phyloP scores from a whole-genome alignment of 352 stramenopile species.

The Pythium apleroticum region DNA sequence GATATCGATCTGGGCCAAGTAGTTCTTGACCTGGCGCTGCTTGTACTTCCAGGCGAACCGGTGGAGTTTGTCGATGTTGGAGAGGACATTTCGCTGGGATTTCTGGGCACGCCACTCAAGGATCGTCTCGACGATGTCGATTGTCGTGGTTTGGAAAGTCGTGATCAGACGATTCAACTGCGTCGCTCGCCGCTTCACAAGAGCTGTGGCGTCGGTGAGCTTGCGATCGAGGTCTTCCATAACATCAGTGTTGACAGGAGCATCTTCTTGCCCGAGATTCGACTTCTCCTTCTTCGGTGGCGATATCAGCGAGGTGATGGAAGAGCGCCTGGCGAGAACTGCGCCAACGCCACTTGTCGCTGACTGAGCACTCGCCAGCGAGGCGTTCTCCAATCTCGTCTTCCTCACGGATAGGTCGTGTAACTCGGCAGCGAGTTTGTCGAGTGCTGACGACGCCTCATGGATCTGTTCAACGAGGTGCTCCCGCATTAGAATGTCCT shows the following conservation, averaged over 20 bases:
- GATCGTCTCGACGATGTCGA: conserved; percentile 44
- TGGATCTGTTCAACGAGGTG: conserved; percentile 51
- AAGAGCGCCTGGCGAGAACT: background rate
- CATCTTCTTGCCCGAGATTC: background rate
- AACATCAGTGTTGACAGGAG: background rate
- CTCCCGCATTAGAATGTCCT: conserved; percentile 61
- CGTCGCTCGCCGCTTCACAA: conserved; percentile 27
- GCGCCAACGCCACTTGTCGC: background rate
- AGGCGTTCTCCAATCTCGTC: background rate
- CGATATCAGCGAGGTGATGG: background rate
- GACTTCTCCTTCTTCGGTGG: conserved; percentile 2
- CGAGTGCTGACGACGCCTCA: conserved; percentile 25
- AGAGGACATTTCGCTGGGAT: conserved; percentile 28
- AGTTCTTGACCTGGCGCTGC: conserved; percentile 35
- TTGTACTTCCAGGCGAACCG: conserved; percentile 47
- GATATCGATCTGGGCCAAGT: conserved; percentile 42
- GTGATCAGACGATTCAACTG: conserved; percentile 36
- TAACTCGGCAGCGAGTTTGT: conserved; percentile 35
- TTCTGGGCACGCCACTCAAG: conserved; percentile 41
- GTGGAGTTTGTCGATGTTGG: conserved; percentile 43
- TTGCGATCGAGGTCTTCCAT: background rate
- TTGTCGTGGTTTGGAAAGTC: conserved; percentile 33
- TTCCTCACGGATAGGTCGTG: conserved; percentile 19
- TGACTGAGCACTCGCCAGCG: background rate
- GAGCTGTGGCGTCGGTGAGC: conserved; percentile 1